Conservation (phyloP, 768 basidiomycete species). For the Trametes cingulata region DNA sequence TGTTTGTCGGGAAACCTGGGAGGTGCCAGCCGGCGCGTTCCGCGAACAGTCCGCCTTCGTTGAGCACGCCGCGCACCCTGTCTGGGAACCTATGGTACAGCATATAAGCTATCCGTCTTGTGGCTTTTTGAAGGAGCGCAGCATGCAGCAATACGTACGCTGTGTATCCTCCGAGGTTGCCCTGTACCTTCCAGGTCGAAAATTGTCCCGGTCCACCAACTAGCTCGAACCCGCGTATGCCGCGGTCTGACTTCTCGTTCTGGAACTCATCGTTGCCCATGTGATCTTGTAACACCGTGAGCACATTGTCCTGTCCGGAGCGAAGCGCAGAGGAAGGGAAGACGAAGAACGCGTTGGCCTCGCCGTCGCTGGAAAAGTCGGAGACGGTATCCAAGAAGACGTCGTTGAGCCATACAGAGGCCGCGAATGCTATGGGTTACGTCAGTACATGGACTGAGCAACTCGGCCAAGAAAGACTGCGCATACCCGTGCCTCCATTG, state of each 20-base stretch:
- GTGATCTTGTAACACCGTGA: constrained; percentile 47
- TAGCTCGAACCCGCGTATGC: constrained; percentile 74
- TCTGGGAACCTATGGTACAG: constrained; percentile 60
- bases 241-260: constrained; percentile 68
- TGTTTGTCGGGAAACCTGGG: constrained; percentile 50
- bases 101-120: neutral
- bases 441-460: neutral
- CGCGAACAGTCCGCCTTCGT: constrained; percentile 46
- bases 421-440: constrained; percentile 61
- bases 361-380: constrained; percentile 47
- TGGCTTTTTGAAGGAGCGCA: neutral
- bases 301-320: constrained; percentile 60
- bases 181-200: constrained; percentile 45
- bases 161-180: constrained; percentile 46
- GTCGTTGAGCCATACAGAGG: constrained; percentile 78
- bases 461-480: neutral
- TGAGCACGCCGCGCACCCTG: constrained; percentile 48
- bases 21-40: constrained; percentile 50
- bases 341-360: constrained; percentile 64
- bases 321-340: constrained; percentile 54
- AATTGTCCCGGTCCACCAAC: constrained; percentile 46
- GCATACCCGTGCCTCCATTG: constrained; percentile 76
- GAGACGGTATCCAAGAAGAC: constrained; percentile 69
- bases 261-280: constrained; percentile 71
- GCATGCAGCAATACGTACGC: constrained; percentile 26